These are phyloP conservation scores for Patellaria atrata DNA, from an alignment of 495 filamentous ascomycete genomes.

Conservation along the genomic window DNA sequence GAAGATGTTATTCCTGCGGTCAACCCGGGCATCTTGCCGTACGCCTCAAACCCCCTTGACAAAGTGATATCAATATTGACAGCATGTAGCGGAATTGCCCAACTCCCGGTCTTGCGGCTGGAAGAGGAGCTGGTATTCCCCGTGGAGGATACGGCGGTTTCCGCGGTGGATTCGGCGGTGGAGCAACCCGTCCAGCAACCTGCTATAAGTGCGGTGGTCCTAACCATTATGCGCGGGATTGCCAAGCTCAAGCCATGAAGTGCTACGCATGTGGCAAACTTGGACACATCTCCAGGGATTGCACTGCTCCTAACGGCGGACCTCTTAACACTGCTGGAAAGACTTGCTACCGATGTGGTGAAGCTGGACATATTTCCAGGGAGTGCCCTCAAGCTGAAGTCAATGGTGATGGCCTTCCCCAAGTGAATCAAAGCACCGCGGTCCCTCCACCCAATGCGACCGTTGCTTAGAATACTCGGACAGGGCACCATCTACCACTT, in stretches of 20 bases:
- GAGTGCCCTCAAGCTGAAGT: conserved; percentile 61
- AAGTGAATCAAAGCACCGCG: conserved; percentile 23
- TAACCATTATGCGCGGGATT: conserved; percentile 97
- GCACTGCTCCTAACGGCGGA: conserved; percentile 92
- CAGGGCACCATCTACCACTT: no score
- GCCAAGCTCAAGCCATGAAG: conserved; percentile 99
- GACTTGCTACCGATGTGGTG: conserved; percentile 95
- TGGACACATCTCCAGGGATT: conserved; percentile 95
- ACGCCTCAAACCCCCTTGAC: conserved; percentile 21
- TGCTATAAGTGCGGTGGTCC: conserved; percentile 99
- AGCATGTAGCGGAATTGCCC: conserved; percentile 63
- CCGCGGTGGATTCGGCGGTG: conserved; percentile 56
- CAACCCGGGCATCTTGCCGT: conserved; percentile 81
- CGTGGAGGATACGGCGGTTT: conserved; percentile 57
- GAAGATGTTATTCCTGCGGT: conserved; percentile 92
- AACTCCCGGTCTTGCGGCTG: conserved; percentile 43
- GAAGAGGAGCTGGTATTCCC: conserved; percentile 48
- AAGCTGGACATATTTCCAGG: conserved; percentile 89
- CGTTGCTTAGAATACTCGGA: conserved; percentile 46
- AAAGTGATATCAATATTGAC: conserved; percentile 2
- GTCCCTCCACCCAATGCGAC: conserved; percentile 16
- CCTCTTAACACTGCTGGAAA: conserved; percentile 91
- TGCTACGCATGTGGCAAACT: conserved; percentile 99
- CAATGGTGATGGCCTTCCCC: conserved; percentile 32
- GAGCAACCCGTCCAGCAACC: conserved; percentile 66